Evolutionary conservation across 768 basidiomycete species (phyloP).

Genomic region (Phaeolepiota aurea): DNA sequence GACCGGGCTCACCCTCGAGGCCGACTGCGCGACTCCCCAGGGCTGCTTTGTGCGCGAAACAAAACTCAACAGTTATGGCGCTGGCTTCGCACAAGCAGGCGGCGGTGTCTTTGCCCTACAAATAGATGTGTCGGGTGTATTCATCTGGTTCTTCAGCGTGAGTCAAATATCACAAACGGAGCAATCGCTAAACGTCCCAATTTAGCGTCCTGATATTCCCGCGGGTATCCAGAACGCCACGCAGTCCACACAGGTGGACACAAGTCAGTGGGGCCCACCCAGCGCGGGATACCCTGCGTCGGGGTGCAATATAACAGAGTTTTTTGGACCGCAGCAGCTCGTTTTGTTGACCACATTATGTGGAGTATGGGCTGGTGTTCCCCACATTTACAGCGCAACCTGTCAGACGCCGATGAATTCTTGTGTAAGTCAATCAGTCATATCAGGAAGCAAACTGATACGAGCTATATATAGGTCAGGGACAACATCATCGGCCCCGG

Average conservation of each 20-base stretch:
- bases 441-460: neutral
- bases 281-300: constrained; percentile 52
- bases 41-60: constrained; percentile 39
- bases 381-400: constrained; percentile 29
- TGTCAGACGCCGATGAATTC: constrained; percentile 28
- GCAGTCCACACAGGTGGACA: constrained; percentile 26
- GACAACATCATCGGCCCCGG: constrained; percentile 43
- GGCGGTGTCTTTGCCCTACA: constrained; percentile 59
- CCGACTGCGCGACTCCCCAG: constrained; percentile 21
- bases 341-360: constrained; percentile 67
- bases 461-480: constrained; percentile 14
- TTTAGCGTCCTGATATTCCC: constrained; percentile 37
- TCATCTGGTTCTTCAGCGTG: constrained; percentile 38
- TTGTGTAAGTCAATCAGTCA: constrained; percentile 22
- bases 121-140: constrained; percentile 46
- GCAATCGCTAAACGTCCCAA: neutral
- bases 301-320: constrained; percentile 44
- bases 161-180: constrained; percentile 9
- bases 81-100: constrained; percentile 37
- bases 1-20: constrained; percentile 17
- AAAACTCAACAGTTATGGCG: constrained; percentile 37
- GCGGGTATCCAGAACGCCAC: constrained; percentile 23
- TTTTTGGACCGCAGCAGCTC: constrained; percentile 57
- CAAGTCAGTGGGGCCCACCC: constrained; percentile 47
- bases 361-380: constrained; percentile 40